phyloP scores from a whole-genome alignment of 345 rosid species.

The Zanthoxylum bungeanum region DNA sequence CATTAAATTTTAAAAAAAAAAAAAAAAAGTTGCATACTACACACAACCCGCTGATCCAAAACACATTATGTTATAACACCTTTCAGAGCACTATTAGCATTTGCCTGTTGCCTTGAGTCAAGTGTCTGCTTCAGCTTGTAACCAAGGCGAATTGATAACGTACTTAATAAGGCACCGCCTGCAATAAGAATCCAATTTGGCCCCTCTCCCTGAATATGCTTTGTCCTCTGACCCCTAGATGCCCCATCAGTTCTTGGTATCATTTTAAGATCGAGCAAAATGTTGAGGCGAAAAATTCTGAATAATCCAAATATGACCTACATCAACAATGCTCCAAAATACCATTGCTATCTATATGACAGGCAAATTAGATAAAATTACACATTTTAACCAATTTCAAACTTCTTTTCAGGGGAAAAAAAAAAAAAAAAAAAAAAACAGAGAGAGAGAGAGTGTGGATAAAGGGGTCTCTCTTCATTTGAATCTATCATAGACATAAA shows the following conservation, averaged over 20 bases:
- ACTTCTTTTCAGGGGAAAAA: background rate
- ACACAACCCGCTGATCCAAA: slow-evolving; percentile 10
- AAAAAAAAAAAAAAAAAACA: no score
- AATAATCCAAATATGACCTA: slow-evolving; percentile 58
- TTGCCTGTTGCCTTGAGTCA: slow-evolving; percentile 52
- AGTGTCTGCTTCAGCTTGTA: slow-evolving; percentile 76
- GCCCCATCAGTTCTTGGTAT: slow-evolving; percentile 43
- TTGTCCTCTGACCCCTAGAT: slow-evolving; percentile 53
- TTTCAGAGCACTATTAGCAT: slow-evolving; percentile 39
- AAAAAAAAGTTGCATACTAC: background rate
- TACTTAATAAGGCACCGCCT: slow-evolving; percentile 93
- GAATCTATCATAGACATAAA: background rate
- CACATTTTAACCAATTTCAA: background rate
- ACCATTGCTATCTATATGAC: slow-evolving; percentile 7
- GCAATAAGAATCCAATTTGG: slow-evolving; percentile 91
- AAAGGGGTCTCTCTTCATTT: no score
- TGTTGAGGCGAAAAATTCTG: slow-evolving; percentile 19
- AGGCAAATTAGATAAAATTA: slow-evolving; percentile 9
- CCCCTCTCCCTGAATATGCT: slow-evolving; percentile 46
- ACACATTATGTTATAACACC: slow-evolving; percentile 26
- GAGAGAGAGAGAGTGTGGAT: no score
- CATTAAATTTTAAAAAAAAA: slow-evolving; percentile 27
- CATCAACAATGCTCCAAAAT: slow-evolving; percentile 22
- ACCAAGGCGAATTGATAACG: slow-evolving; percentile 86
- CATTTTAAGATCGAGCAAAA: slow-evolving; percentile 48